Evolutionary conservation across 768 basidiomycete species (phyloP), one percentile per base, ranked within the genome.

Genomic region (Mycena olivaceomarginata): DNA sequence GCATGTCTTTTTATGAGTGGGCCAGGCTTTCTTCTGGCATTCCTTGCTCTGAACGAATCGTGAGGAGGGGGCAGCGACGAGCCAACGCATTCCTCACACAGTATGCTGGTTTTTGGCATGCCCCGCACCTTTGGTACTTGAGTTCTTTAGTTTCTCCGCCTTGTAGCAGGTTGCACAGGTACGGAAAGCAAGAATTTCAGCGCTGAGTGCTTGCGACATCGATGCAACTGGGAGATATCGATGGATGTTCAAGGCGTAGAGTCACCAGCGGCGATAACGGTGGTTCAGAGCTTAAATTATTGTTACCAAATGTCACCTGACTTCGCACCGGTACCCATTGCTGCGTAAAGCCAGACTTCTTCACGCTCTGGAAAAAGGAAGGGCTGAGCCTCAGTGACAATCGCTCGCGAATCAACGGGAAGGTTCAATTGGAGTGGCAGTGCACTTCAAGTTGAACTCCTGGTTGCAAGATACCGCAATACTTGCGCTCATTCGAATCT

Each of bases 11-110:
- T 78, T 78, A 57, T 78, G 77, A 11, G 7, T 43, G n/a, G 65
- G 41, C 77, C 77, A 78, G 22, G 51, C 70, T 15, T 76, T 72
- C 22, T n/a, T 79, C 68, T 76, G 78, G 37, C 78, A 76, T 12
- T 79, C 74, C 37, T 62, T 62, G 43, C 70, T 69, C 77, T 78
- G 22, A 37, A 67, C 9, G 10, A 65, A 66, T 60, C 9, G 5
- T 67, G 22, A 59, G 45, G 45, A 64, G 5, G 5, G 5, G 18
- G n/a, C 51, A 45, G 11, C 18, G 31, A 39, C 63, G 63, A 13
- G 15, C 8, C 40, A 15, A 11, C 5, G 18, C 6, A 2, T 41
- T 10, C 15, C 69, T 48, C 43, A 75, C 73, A 63, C 77, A 78
- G n/a, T 75, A 78, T 8, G 65, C 56, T 4, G 65, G 20, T 37